A percentile compares a stretch with the other conserved stretches of the same genome.
These are phyloP conservation scores for Aspergillus neotritici DNA, from an alignment of 2,329 filamentous ascomycete species.

Conservation along the genomic window DNA sequence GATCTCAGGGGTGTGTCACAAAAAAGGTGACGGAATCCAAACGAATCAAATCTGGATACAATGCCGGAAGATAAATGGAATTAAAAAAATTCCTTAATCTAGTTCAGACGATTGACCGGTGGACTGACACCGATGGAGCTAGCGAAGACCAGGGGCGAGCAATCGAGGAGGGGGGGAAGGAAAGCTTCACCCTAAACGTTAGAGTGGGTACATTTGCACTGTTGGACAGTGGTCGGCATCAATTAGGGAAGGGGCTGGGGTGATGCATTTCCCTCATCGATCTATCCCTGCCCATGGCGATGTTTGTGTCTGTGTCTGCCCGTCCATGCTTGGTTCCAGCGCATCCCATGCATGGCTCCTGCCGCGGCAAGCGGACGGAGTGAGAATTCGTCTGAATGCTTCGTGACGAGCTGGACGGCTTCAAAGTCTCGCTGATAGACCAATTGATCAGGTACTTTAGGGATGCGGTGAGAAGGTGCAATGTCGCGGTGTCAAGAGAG, in stretches of 20 bases:
- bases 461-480: no score
- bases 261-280: background rate
- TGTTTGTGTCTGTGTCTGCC: no score
- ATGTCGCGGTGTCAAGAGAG: no score
- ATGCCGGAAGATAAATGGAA: no score
- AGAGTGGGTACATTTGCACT: conserved; percentile 6
- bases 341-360: background rate
- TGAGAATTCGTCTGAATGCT: no score
- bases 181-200: background rate
- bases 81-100: no score
- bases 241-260: conserved; percentile 7
- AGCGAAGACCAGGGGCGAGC: no score
- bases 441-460: no score
- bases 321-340: no score
- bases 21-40: background rate
- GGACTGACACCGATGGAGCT: background rate
- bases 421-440: no score
- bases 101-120: background rate
- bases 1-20: background rate
- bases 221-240: conserved; percentile 15
- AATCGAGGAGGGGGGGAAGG: no score
- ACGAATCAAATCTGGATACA: background rate
- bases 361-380: background rate
- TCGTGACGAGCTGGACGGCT: no score
- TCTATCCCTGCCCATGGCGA: conserved; percentile 7